Base-by-base conservation (phyloP, 345 rosid species). In the Acer saccharum region DNA sequence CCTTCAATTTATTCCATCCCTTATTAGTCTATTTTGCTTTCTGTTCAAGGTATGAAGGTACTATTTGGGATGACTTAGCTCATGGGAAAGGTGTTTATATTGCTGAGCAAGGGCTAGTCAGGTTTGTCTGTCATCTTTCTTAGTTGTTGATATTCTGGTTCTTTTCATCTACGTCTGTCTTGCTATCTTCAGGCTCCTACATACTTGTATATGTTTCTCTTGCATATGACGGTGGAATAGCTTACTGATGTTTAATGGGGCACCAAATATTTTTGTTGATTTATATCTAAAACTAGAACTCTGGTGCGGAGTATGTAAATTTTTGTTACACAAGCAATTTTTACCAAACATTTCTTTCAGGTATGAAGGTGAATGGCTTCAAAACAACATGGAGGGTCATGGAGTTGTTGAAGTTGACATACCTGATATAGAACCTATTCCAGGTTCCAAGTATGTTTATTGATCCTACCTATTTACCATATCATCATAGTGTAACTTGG, bases 281-380 rank as follows among this genome's bases (percentile, higher is more conserved):
- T 60, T n/a, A 29, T 64, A 4, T 64, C 16, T 27, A 10, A 25
- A 25, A 64, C 18, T 27, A 64, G 41, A 60, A 27, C 25, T 60
- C 27, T 60, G 64, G 64, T 60, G 27, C 1, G 27, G 27, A 20
- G 16, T 11, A 64, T 18, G 25, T 64, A 13, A 23, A 12, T 27
- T 25, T 64, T 64, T 23, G 65, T 64, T 60, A 9, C 3, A 2
- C 50, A 17, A 44, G 58, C 16, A 62, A 16, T 6, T 23, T 55
- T 73, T 58, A 58, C 57, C 57, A 9, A 60, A 39, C 48, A 20
- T 27, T 75, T 75, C 20, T 60, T 76, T 73, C 58, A 95, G 98
- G 87, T 95, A 94, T 81, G 98, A 93, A 88, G 98, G 98, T 82
- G 98, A 93, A 85, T 94, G 98, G 98, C 90, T 91, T 74, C 93